phyloP scores from a whole-genome alignment of 2,329 filamentous ascomycete species.

The Coniochaeta sp. region DNA sequence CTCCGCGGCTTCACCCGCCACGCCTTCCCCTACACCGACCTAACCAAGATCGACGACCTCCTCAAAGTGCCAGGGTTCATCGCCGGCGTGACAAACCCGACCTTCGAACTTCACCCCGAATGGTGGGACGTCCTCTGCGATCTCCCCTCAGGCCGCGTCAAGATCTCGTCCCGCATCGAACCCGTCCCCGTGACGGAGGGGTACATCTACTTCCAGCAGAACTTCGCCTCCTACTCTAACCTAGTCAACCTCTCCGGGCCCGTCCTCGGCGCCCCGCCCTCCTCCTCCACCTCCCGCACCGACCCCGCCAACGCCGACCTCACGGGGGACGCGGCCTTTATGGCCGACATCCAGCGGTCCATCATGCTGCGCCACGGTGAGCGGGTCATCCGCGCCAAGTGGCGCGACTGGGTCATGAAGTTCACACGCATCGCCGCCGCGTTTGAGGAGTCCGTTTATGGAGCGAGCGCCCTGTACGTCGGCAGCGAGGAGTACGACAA shows the following conservation, averaged over 20 bases:
- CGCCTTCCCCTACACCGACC: slow-evolving; percentile 95
- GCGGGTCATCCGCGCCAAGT: slow-evolving; percentile 83
- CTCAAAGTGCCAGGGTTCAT: slow-evolving; percentile 96
- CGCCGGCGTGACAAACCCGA: slow-evolving; percentile 93
- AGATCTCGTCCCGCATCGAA: slow-evolving; percentile 87
- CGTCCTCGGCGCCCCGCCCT: slow-evolving; percentile 13
- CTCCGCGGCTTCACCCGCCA: slow-evolving; percentile 90
- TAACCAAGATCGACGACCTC: slow-evolving; percentile 95
- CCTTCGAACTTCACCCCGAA: slow-evolving; percentile 87
- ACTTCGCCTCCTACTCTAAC: slow-evolving; percentile 52
- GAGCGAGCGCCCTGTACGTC: slow-evolving; percentile 82
- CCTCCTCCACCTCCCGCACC: slow-evolving; percentile 22
- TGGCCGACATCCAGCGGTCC: slow-evolving; percentile 76
- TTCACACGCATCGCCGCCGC: slow-evolving; percentile 89
- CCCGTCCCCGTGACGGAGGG: slow-evolving; percentile 76
- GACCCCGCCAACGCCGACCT: slow-evolving; percentile 44
- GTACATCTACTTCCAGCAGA: slow-evolving; percentile 78
- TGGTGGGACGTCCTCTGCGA: slow-evolving; percentile 99
- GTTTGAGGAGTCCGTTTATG: slow-evolving; percentile 94
- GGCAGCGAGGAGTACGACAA: slow-evolving; percentile 65
- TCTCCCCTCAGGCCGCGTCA: slow-evolving; percentile 83
- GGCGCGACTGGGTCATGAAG: slow-evolving; percentile 88
- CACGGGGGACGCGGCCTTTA: slow-evolving; percentile 83
- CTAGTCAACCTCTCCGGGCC: slow-evolving; percentile 27
- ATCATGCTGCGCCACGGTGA: slow-evolving; percentile 84